These are phyloP conservation scores for Jasminum sambac DNA, from an alignment of 257 asterid genomes.

Conservation along the genomic window DNA sequence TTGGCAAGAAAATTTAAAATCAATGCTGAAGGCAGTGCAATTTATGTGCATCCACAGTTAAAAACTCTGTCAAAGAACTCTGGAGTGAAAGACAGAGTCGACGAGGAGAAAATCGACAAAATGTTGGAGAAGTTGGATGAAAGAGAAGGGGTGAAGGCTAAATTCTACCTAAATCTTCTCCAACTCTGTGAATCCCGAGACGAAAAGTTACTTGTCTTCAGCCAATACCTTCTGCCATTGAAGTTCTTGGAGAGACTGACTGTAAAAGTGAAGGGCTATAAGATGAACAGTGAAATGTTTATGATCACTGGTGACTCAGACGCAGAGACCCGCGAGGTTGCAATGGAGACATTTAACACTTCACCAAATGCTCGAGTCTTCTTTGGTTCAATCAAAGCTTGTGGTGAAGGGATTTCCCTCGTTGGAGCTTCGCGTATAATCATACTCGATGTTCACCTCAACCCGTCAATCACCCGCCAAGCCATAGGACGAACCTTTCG, in stretches of 20 bases:
- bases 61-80: conserved; percentile 59
- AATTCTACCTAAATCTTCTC: conserved; percentile 81
- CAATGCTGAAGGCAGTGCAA: conserved; percentile 89
- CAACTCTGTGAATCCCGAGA: conserved; percentile 77
- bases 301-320: conserved; percentile 93
- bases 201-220: conserved; percentile 79
- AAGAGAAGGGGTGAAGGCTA: conserved; percentile 81
- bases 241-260: conserved; percentile 81
- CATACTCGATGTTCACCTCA: conserved; percentile 76
- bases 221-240: conserved; percentile 87
- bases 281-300: conserved; percentile 76
- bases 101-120: conserved; percentile 66
- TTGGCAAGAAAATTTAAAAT: conserved; percentile 62
- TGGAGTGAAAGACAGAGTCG: conserved; percentile 70
- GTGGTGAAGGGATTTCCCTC: conserved; percentile 96
- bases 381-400: conserved; percentile 91
- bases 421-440: conserved; percentile 94
- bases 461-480: conserved; percentile 95
- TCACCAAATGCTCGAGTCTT: conserved; percentile 83
- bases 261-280: conserved; percentile 63
- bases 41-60: conserved; percentile 79
- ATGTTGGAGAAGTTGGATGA: conserved; percentile 55
- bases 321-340: conserved; percentile 63
- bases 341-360: conserved; percentile 73
- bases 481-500: conserved; percentile 99